A percentile compares a stretch with the other conserved stretches of the same genome.
phyloP scores from a whole-genome alignment of 2,329 filamentous ascomycete genomes.

The Aspergillus sp. region DNA sequence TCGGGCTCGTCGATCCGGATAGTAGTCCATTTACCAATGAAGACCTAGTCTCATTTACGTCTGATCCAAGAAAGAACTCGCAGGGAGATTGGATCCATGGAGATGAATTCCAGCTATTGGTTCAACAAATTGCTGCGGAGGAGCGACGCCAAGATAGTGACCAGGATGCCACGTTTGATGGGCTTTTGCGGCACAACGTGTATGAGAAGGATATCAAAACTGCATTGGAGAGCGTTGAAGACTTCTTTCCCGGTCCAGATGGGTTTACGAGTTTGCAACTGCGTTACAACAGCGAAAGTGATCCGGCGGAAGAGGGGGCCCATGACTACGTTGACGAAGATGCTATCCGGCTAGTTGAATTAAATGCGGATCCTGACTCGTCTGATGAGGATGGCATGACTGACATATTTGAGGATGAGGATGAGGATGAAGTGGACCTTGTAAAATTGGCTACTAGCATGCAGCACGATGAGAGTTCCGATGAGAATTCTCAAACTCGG shows the following conservation, averaged over 20 bases:
- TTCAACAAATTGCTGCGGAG: constrained; percentile 62
- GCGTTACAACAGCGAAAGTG: constrained; percentile 9
- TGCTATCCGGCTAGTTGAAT: constrained; percentile 52
- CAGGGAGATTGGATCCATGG: constrained; percentile 92
- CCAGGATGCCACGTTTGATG: constrained; percentile 59
- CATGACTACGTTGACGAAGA: constrained; percentile 64
- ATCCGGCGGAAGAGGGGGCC: constrained; percentile 13
- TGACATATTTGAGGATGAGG: constrained; percentile 21
- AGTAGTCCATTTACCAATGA: constrained; percentile 80
- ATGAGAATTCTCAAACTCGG: constrained; percentile 20
- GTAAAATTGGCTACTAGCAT: constrained; percentile 13
- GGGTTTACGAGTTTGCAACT: constrained; percentile 24
- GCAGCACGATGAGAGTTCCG: constrained; percentile 25
- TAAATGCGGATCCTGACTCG: constrained; percentile 39
- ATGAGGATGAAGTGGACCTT: constrained; percentile 16
- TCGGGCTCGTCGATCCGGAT: constrained; percentile 63
- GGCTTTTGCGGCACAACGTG: constrained; percentile 59
- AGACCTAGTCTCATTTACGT: constrained; percentile 84
- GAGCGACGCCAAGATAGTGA: constrained; percentile 57
- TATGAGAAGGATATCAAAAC: constrained; percentile 68
- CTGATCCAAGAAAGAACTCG: constrained; percentile 69
- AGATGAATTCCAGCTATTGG: constrained; percentile 70
- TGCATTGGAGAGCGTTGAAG: constrained; percentile 77
- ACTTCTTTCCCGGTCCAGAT: constrained; percentile 74
- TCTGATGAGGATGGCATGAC: constrained; percentile 45